Conservation (phyloP, 2,329 filamentous ascomycete species). For the Keithomyces neogunnii region DNA sequence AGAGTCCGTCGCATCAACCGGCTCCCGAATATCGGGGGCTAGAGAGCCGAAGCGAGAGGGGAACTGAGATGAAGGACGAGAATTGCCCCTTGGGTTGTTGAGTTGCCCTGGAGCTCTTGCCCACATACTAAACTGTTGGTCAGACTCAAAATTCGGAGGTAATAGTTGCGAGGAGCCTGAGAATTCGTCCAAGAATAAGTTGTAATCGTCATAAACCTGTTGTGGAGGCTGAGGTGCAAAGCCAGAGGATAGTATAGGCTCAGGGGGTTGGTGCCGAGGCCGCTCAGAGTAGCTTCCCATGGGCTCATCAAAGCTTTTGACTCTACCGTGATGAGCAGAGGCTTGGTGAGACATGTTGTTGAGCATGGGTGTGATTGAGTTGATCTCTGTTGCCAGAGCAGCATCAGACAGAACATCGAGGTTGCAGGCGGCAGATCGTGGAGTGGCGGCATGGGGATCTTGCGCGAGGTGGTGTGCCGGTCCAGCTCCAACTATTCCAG, state of each 20-base stretch:
- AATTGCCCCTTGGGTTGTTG: slow-evolving; percentile 27
- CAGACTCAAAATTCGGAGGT: slow-evolving; percentile 44
- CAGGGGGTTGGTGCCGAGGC: slow-evolving; percentile 32
- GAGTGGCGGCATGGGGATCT: slow-evolving; percentile 34
- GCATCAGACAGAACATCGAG: slow-evolving; percentile 51
- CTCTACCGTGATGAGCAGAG: slow-evolving; percentile 28
- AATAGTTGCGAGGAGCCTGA: slow-evolving; percentile 45
- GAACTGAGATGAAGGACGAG: slow-evolving; percentile 43
- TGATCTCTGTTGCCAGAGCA: slow-evolving; percentile 48
- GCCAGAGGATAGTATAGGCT: slow-evolving; percentile 30
- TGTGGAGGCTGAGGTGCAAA: slow-evolving; percentile 21
- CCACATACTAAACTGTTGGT: slow-evolving; percentile 45
- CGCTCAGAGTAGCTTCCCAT: slow-evolving; percentile 39
- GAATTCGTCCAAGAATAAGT: slow-evolving; percentile 51
- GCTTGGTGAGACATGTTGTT: slow-evolving; percentile 33
- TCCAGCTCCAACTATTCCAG: slow-evolving; percentile 18
- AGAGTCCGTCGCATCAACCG: slow-evolving; percentile 18
- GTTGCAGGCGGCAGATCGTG: slow-evolving; percentile 43
- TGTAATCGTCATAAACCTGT: slow-evolving; percentile 46
- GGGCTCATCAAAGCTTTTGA: slow-evolving; percentile 41
- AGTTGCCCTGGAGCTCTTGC: slow-evolving; percentile 32
- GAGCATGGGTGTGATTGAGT: slow-evolving; percentile 42
- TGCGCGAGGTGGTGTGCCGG: slow-evolving; percentile 30
- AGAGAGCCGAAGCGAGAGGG: slow-evolving; percentile 47
- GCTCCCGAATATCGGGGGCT: slow-evolving; percentile 42